Base-by-base conservation (phyloP, 2,329 filamentous ascomycete genomes). In the Cucurbitaria berberidis region DNA sequence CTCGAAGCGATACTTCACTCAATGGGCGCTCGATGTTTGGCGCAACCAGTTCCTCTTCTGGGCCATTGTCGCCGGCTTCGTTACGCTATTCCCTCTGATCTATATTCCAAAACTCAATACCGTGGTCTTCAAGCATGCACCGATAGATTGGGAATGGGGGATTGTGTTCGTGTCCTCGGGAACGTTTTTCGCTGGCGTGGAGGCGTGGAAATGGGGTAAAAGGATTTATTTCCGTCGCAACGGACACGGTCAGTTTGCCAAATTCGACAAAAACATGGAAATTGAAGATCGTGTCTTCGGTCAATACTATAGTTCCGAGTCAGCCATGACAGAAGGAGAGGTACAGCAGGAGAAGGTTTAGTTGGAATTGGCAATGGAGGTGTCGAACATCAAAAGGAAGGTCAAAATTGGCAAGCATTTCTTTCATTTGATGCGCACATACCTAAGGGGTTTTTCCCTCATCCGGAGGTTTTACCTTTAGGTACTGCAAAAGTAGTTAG, bases 101-200 rank as follows among this genome's bases (percentile, higher is more conserved):
- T 90, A 90, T 63, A 89, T 90, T 44, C 88, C 88, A 0, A 84
- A 84, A 13, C 80, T 90, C 65, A 89, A 89, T 70, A 78, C 81
- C 24, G 75, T 76, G 2, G 86, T 89, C 0, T 89, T 89, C 71
- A 82, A 86, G 65, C 87, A 89, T 64, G 80, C 76, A 5, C 82
- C 82, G 0, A 89, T 90, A 52, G 81, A 75, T 11, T 88, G 86
- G 86, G 87, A 90, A 68, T 90, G 87, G 88, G 84, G 76, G 0
- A 81, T 90, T 42, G 84, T 89, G 1, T 84, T 90, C 53, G 77
- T 87, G 30, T 82, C 82, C n/a, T 79, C 83, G 0, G 68, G 82
- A 1, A 67, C 89, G 2, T 91, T 90, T 76, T 84, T 90, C 65
- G 60, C 79, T 0, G 86, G 86, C 1, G 79, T 85, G 1, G 88